These are phyloP conservation scores for Eimeria tenella DNA, from an alignment of 169 alveolate species.

Conservation along the genomic window DNA sequence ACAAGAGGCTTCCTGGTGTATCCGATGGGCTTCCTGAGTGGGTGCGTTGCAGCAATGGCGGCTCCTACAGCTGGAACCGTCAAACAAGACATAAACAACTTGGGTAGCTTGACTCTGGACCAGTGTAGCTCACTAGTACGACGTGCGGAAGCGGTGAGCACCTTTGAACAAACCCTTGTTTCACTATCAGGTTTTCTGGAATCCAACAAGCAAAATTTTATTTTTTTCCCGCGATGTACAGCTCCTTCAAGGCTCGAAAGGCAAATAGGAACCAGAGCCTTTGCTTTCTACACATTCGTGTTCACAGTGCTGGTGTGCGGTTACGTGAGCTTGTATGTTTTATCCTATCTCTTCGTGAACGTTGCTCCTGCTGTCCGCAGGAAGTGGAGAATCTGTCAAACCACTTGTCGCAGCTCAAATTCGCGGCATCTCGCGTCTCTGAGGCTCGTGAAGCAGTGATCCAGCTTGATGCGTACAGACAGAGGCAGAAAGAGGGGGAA, in stretches of 20 bases:
- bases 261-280: too few species aligned
- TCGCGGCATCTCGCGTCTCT: conserved; percentile 69
- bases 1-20: neutral
- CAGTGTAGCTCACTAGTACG: conserved; percentile 39
- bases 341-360: neutral
- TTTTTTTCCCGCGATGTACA: too few species aligned
- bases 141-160: conserved; percentile 63
- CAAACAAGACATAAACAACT: conserved; percentile 42
- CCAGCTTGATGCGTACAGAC: conserved; percentile 39
- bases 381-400: conserved; percentile 64
- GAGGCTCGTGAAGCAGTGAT: conserved; percentile 77
- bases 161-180: neutral
- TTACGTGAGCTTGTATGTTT: neutral
- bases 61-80: conserved; percentile 47
- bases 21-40: neutral
- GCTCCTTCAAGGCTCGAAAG: too few species aligned
- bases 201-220: too few species aligned
- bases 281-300: too few species aligned
- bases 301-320: too few species aligned
- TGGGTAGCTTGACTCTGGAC: conserved; percentile 29
- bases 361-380: conserved; percentile 23
- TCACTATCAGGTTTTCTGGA: neutral
- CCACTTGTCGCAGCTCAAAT: conserved; percentile 69
- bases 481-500: conserved; percentile 57
- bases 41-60: conserved; percentile 46